Evolutionary conservation across 192 early-diverging fungal genomes (phyloP).

Genomic region (Backusella tuberculispora): DNA sequence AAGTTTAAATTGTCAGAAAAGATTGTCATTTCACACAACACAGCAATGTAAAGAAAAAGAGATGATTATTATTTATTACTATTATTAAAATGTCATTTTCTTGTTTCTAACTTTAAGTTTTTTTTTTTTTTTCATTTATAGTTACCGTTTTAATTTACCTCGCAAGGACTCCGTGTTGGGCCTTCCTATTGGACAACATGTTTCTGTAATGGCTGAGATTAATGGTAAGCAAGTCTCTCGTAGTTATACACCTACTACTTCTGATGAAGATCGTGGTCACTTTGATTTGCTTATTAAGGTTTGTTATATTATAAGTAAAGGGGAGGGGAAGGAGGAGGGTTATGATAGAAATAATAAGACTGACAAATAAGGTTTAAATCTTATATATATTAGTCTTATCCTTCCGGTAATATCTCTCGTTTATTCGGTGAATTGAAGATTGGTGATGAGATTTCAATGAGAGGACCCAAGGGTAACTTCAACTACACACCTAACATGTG

Average conservation of each 20-base stretch:
- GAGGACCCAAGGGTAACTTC: constrained; percentile 91
- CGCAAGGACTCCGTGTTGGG: constrained; percentile 68
- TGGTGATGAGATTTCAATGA: constrained; percentile 76
- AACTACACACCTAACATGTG: constrained; percentile 84
- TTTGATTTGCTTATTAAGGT: constrained; percentile 95
- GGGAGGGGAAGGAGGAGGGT: neutral
- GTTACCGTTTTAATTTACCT: constrained; percentile 87
- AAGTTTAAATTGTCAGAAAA: constrained; percentile 81
- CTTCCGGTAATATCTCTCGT: constrained; percentile 80
- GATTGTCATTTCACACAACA: constrained; percentile 79
- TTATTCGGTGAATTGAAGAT: constrained; percentile 67
- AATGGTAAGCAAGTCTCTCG: constrained; percentile 83
- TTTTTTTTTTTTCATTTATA: constrained; percentile 24
- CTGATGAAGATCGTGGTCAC: constrained; percentile 81
- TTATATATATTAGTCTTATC: constrained; percentile 65
- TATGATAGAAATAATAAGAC: neutral
- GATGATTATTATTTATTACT: neutral
- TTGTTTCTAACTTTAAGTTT: neutral
- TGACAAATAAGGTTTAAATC: neutral
- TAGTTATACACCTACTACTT: constrained; percentile 91
- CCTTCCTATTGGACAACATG: constrained; percentile 94
- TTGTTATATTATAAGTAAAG: neutral
- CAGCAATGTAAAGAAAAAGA: constrained; percentile 66
- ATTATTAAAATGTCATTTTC: neutral
- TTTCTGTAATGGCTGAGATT: constrained; percentile 83